Evolutionary conservation across 805 yeast species (phyloP).

Genomic region (Candida tammaniensis): DNA sequence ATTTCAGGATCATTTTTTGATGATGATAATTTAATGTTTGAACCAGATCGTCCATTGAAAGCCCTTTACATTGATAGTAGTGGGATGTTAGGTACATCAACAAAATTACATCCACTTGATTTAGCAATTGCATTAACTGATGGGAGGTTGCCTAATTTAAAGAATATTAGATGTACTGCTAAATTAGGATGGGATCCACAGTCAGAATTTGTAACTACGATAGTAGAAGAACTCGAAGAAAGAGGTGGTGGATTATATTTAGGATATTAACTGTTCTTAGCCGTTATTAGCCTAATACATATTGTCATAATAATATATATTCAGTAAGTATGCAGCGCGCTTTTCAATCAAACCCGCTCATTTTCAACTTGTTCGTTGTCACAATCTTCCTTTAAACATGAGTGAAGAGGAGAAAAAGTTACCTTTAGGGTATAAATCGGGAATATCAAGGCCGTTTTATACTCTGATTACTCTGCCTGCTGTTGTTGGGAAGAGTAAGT

Average conservation of each 20-base stretch:
- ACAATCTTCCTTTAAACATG: no score
- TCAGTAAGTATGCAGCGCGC: no score
- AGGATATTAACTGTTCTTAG: slow-evolving; percentile 37
- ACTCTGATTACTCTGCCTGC: slow-evolving; percentile 21
- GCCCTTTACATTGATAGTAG: slow-evolving; percentile 74
- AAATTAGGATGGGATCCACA: slow-evolving; percentile 82
- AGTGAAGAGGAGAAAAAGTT: no score
- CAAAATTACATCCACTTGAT: slow-evolving; percentile 85
- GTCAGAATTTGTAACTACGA: slow-evolving; percentile 38
- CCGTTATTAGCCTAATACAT: no score
- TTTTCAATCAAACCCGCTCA: no score
- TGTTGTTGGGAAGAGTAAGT: slow-evolving; percentile 11
- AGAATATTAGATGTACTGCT: slow-evolving; percentile 63
- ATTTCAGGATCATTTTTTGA: slow-evolving; percentile 44
- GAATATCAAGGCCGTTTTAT: slow-evolving; percentile 27
- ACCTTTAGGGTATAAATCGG: slow-evolving; percentile 30
- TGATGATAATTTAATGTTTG: slow-evolving; percentile 25
- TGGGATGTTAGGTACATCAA: slow-evolving; percentile 81
- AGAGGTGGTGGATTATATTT: slow-evolving; percentile 74
- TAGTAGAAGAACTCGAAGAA: slow-evolving; percentile 69
- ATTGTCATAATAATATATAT: no score
- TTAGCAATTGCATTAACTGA: slow-evolving; percentile 81
- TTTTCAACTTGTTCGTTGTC: no score
- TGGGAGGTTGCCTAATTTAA: slow-evolving; percentile 66
- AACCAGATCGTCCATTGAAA: slow-evolving; percentile 47